phyloP scores from a whole-genome alignment of 108 stramenopile genomes.

The Craspedostauros australis region DNA sequence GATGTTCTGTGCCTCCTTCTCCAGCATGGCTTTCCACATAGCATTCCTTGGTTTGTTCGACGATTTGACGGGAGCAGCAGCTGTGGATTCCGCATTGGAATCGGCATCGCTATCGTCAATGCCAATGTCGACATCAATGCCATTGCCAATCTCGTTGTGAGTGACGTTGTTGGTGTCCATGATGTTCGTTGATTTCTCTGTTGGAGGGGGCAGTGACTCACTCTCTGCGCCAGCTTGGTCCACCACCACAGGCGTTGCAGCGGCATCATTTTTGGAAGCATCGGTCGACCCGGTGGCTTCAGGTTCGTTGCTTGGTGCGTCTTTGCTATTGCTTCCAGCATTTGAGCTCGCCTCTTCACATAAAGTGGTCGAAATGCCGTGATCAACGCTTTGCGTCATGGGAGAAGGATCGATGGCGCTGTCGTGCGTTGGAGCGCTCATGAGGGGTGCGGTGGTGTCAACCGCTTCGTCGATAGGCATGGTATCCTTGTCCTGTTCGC shows the following conservation, averaged over 20 bases:
- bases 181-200: no score
- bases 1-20: slow-evolving; percentile 58
- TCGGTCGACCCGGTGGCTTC: not conserved
- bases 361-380: no score
- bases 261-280: no score
- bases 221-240: no score
- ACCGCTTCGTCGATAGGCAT: slow-evolving; percentile 3
- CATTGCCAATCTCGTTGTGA: no score
- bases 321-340: no score
- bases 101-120: slow-evolving; percentile 12
- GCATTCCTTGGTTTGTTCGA: slow-evolving; percentile 43
- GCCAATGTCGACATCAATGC: not conserved
- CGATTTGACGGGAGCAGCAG: not conserved
- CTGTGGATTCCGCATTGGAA: slow-evolving; percentile 1
- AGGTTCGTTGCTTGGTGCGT: not conserved
- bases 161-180: no score
- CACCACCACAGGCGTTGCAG: no score
- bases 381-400: no score
- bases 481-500: slow-evolving; percentile 6
- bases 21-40: slow-evolving; percentile 73
- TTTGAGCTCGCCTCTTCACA: no score
- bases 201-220: no score
- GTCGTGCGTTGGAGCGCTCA: not conserved
- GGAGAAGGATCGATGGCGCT: no score
- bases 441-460: not conserved